A percentile compares a stretch with the other conserved stretches of the same genome.
Conservation (phyloP, 345 rosid genomes). For the Excoecaria cochinchinensis region DNA sequence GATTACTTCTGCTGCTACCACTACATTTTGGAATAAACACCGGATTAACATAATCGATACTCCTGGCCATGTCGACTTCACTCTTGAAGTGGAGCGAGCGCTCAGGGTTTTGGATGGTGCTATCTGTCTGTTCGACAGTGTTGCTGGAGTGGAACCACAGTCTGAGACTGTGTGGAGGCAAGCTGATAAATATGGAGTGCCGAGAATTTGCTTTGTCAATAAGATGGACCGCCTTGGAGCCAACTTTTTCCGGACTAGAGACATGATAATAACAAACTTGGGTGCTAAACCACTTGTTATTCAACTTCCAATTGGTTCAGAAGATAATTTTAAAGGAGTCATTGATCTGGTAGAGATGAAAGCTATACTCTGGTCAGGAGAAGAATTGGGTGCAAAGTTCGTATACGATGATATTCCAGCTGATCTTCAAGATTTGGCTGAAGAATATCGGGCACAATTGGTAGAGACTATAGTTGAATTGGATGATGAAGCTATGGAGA, state of each 20-base stretch:
- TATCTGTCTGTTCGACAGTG: slow-evolving; percentile 94
- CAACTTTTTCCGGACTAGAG: slow-evolving; percentile 87
- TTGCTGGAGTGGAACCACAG: slow-evolving; percentile 99
- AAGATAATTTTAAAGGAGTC: slow-evolving; percentile 75
- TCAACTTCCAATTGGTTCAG: slow-evolving; percentile 87
- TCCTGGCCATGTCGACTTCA: slow-evolving; percentile 95
- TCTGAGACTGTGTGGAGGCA: slow-evolving; percentile 99
- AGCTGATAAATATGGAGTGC: slow-evolving; percentile 97
- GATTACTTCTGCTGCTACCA: slow-evolving; percentile 94
- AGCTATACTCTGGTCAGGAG: slow-evolving; percentile 91
- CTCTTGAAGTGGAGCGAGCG: slow-evolving; percentile 96
- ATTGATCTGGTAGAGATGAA: slow-evolving; percentile 87
- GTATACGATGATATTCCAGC: slow-evolving; percentile 69
- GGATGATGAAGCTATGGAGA: slow-evolving; percentile 93
- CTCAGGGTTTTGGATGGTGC: slow-evolving; percentile 95
- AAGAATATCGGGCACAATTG: slow-evolving; percentile 66
- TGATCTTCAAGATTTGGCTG: slow-evolving; percentile 75
- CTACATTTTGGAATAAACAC: slow-evolving; percentile 87
- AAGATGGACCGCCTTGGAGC: slow-evolving; percentile 99
- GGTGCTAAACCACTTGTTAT: slow-evolving; percentile 94
- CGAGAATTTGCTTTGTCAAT: slow-evolving; percentile 91
- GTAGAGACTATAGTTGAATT: slow-evolving; percentile 69
- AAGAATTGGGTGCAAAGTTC: slow-evolving; percentile 96
- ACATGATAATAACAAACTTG: slow-evolving; percentile 88
- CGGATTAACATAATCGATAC: slow-evolving; percentile 95